Evolutionary conservation across 495 filamentous ascomycete genomes (phyloP).

Genomic region (Pseudoneurospora amorphoporcata): DNA sequence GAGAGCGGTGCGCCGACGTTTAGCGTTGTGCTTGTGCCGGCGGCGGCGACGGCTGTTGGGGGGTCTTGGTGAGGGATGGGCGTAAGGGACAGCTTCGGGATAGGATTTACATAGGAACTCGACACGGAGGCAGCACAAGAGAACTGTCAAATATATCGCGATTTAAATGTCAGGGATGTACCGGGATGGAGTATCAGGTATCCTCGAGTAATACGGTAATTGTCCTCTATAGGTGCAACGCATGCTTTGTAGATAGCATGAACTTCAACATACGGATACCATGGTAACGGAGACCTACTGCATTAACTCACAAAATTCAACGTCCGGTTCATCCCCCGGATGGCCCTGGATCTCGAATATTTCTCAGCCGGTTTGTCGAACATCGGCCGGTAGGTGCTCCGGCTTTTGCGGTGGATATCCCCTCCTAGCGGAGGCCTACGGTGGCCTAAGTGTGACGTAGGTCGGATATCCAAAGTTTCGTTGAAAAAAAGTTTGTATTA

Average conservation of each 20-base stretch:
- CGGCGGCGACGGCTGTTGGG: neutral
- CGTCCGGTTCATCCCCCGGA: neutral
- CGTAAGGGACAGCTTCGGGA: neutral
- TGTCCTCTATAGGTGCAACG: neutral
- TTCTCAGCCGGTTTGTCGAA: neutral
- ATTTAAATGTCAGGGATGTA: neutral
- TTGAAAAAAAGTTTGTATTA: too few species aligned
- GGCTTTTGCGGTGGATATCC: neutral
- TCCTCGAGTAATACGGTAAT: neutral
- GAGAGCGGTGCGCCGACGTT: slow-evolving; percentile 54
- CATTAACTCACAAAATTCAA: neutral
- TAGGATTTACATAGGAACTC: neutral
- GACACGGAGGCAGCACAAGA: neutral
- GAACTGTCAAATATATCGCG: neutral
- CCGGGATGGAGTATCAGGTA: neutral
- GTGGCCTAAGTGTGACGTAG: too few species aligned
- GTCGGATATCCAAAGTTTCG: too few species aligned
- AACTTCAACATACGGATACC: neutral
- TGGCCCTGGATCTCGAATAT: neutral
- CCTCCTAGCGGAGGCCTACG: too few species aligned
- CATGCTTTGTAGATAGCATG: neutral
- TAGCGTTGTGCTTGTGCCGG: slow-evolving; percentile 32
- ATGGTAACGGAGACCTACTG: neutral
- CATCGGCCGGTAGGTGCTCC: neutral
- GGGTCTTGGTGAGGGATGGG: slow-evolving; percentile 1